phyloP scores from a whole-genome alignment of 306 rosid genomes.

The Lagenaria siceraria region DNA sequence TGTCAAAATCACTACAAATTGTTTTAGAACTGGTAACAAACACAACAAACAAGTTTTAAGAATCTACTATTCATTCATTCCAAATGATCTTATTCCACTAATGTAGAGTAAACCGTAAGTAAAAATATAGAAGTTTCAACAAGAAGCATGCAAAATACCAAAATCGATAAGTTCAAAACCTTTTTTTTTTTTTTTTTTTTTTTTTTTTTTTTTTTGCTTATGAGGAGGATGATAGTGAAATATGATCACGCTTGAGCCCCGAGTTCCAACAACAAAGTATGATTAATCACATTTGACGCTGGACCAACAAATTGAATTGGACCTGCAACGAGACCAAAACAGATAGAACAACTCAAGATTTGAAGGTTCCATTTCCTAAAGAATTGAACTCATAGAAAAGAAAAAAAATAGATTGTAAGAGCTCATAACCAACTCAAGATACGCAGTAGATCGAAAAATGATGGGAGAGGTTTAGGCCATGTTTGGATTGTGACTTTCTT shows the following conservation, averaged over 20 bases:
- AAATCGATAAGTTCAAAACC: background rate
- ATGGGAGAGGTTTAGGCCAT: no score
- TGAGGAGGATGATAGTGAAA: no score
- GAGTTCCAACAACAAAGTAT: conserved; percentile 75
- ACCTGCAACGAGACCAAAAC: conserved; percentile 28
- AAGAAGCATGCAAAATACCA: background rate
- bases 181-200: background rate
- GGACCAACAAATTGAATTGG: conserved; percentile 87
- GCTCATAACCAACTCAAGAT: background rate
- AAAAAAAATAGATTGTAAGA: background rate
- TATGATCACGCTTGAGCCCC: background rate
- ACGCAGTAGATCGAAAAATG: background rate
- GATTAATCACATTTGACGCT: conserved; percentile 55
- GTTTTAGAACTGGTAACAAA: no score
- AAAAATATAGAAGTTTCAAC: background rate
- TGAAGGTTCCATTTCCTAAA: conserved; percentile 5
- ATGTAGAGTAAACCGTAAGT: no score
- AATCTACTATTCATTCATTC: background rate
- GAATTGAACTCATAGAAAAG: background rate
- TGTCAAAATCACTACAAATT: no score
- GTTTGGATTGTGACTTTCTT: background rate
- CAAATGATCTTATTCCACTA: background rate
- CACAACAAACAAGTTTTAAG: no score
- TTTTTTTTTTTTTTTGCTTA: no score
- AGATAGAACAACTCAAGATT: background rate